Percentiles rank a stretch among this genome's conserved stretches.
Evolutionary conservation across 2,329 filamentous ascomycete species (phyloP).

Genomic region (Cladosporium sp.): DNA sequence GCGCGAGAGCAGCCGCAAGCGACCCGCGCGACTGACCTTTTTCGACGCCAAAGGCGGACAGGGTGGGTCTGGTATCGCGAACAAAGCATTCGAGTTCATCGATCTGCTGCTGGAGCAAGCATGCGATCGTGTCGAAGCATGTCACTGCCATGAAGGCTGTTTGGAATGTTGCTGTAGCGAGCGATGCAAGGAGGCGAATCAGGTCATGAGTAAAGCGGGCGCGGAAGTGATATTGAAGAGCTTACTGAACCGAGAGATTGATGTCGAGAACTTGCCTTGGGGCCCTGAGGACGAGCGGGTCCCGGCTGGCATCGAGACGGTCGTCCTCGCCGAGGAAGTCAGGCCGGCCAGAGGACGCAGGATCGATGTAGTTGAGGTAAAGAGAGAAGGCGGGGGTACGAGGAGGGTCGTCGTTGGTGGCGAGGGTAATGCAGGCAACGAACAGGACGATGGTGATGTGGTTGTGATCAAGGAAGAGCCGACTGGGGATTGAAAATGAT

Average conservation of each 20-base stretch:
- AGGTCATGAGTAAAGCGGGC: conserved; percentile 90
- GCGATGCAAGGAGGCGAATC: conserved; percentile 75
- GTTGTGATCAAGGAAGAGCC: conserved; percentile 30
- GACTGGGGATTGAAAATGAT: conserved; percentile 14
- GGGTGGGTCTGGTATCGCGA: conserved; percentile 76
- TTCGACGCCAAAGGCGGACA: conserved; percentile 91
- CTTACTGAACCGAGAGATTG: conserved; percentile 68
- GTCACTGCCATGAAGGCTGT: conserved; percentile 73
- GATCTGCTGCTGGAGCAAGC: conserved; percentile 72
- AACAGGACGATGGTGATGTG: conserved; percentile 18
- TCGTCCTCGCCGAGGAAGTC: conserved; percentile 67
- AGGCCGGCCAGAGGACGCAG: conserved; percentile 35
- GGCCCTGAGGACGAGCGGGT: conserved; percentile 64
- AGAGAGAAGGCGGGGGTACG: conserved; percentile 28
- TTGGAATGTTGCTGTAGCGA: conserved; percentile 85
- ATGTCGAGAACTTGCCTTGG: conserved; percentile 79
- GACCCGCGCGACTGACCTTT: conserved; percentile 83
- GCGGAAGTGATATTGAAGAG: conserved; percentile 73
- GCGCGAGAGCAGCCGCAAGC: conserved; percentile 63
- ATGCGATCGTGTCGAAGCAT: conserved; percentile 67
- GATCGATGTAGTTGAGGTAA: conserved; percentile 38
- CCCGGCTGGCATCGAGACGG: conserved; percentile 72
- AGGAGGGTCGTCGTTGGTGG: conserved; percentile 24
- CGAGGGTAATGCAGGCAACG: conserved; percentile 15
- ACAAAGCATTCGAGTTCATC: conserved; percentile 89